Evolutionary conservation across 2,329 filamentous ascomycete species (phyloP).

Genomic region (Xylaria sp.): DNA sequence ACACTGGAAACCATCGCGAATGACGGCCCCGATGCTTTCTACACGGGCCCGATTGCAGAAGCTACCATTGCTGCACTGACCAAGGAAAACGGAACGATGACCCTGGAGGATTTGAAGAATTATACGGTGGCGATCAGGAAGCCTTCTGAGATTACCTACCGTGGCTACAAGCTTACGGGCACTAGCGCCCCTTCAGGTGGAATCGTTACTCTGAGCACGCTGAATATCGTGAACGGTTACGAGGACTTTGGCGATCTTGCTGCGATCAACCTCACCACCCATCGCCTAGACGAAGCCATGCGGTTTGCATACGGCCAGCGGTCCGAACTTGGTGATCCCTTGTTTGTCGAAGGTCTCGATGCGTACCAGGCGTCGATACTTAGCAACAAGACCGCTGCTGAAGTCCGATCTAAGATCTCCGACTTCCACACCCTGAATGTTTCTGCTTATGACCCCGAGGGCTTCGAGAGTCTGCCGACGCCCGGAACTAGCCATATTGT

Average conservation of each 20-base stretch:
- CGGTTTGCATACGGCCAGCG: conserved; percentile 83
- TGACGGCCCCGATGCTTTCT: conserved; percentile 53
- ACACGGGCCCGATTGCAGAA: conserved; percentile 56
- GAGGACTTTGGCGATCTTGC: conserved; percentile 68
- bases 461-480: conserved; percentile 65
- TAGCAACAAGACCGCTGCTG: conserved; percentile 68
- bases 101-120: conserved; percentile 78
- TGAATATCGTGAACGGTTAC: conserved; percentile 82
- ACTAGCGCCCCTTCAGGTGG: conserved; percentile 80
- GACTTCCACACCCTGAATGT: conserved; percentile 54
- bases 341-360: conserved; percentile 71
- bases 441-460: conserved; percentile 58
- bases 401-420: conserved; percentile 60
- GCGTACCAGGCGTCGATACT: conserved; percentile 72
- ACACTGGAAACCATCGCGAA: conserved; percentile 63
- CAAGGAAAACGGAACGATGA: conserved; percentile 79
- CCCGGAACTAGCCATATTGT: conserved; percentile 77
- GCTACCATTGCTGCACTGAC: conserved; percentile 69
- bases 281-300: conserved; percentile 85
- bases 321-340: conserved; percentile 78
- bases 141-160: conserved; percentile 70
- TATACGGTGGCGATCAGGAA: conserved; percentile 75
- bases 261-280: conserved; percentile 71
- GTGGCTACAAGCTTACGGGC: conserved; percentile 75
- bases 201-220: conserved; percentile 73